Percentiles rank a stretch among this genome's conserved stretches.
Conservation (phyloP, 495 filamentous ascomycete genomes). For the Paragyromitra xinjiangensis region DNA sequence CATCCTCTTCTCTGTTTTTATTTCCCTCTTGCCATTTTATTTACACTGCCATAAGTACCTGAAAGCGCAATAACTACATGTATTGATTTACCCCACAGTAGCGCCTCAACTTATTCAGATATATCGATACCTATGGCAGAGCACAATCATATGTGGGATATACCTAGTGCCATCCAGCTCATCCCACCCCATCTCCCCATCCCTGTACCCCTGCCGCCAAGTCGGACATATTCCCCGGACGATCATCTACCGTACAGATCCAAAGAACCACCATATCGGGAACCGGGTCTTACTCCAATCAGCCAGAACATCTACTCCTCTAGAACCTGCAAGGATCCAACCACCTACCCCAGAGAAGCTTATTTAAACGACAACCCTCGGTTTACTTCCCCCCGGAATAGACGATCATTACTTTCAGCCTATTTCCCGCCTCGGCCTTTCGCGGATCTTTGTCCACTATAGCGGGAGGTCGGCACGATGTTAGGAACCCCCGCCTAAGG, state of each 20-base stretch:
- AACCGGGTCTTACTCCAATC: background rate
- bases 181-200: no score
- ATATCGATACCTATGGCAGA: no score
- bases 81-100: no score
- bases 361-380: conserved; percentile 36
- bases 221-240: no score
- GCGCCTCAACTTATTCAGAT: no score
- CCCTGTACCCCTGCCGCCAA: no score
- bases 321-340: background rate
- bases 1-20: no score
- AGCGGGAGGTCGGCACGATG: background rate
- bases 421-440: conserved; percentile 22
- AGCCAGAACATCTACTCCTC: background rate
- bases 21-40: no score
- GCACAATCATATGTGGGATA: no score
- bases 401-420: conserved; percentile 18
- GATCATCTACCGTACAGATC: background rate
- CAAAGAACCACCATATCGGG: background rate
- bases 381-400: conserved; percentile 28
- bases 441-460: background rate
- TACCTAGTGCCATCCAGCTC: no score
- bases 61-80: no score
- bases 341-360: conserved; percentile 5
- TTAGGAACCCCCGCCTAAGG: background rate
- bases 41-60: no score